Percentiles rank a stretch among this genome's conserved stretches.
phyloP scores from a whole-genome alignment of 805 yeast species.

The Scheffersomyces lignosus region DNA sequence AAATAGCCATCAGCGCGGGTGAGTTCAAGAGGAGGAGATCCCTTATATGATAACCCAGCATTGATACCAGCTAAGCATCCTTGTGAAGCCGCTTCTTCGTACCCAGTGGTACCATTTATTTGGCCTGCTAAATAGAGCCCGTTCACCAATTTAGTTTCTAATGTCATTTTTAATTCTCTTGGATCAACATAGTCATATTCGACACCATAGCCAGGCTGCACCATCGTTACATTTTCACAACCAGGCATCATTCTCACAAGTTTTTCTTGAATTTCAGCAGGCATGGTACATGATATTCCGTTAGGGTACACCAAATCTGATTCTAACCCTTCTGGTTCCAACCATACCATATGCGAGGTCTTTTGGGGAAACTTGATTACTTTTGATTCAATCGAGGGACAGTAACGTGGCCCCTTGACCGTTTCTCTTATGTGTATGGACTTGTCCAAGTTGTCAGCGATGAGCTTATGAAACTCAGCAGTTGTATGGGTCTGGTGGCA shows the following conservation, averaged over 20 bases:
- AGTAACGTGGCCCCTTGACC: constrained; percentile 94
- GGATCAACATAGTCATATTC: constrained; percentile 98
- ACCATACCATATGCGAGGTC: constrained; percentile 79
- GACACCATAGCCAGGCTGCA: constrained; percentile 98
- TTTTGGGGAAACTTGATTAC: constrained; percentile 78
- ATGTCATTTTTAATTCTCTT: constrained; percentile 69
- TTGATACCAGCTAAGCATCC: constrained; percentile 95
- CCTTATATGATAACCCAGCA: constrained; percentile 65
- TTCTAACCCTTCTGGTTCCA: constrained; percentile 94
- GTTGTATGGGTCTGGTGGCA: constrained; percentile 85
- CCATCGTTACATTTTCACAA: constrained; percentile 79
- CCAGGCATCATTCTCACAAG: constrained; percentile 83
- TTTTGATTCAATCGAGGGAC: constrained; percentile 95
- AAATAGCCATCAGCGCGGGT: constrained; percentile 82
- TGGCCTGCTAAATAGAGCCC: constrained; percentile 94
- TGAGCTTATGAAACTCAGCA: constrained; percentile 65
- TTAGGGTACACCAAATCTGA: constrained; percentile 91
- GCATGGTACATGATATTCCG: constrained; percentile 96
- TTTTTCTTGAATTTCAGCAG: constrained; percentile 81
- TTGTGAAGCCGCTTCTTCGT: constrained; percentile 98
- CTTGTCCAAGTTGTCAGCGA: constrained; percentile 69
- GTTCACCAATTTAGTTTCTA: constrained; percentile 76
- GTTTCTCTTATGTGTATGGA: constrained; percentile 91
- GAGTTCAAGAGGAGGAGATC: constrained; percentile 49
- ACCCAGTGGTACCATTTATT: constrained; percentile 97